Conservation (phyloP, 352 stramenopile species). For the Phytophthora cryptogea region DNA sequence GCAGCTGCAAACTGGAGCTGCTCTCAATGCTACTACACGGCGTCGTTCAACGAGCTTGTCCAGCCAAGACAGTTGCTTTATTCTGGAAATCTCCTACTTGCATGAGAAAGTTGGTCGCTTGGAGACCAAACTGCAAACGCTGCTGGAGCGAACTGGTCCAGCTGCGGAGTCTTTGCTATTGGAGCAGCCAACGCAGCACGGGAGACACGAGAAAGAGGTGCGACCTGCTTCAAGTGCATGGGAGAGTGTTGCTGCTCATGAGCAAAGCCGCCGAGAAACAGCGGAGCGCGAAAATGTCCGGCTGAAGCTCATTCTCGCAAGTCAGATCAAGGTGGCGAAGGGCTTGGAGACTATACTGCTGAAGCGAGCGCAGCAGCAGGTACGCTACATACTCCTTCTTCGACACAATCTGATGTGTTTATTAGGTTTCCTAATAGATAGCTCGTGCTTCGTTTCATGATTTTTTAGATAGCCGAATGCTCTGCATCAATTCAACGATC, state of each 20-base stretch:
- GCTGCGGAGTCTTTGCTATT: background rate
- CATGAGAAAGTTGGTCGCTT: conserved; percentile 41
- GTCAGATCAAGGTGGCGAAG: conserved; percentile 52
- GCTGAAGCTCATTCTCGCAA: conserved; percentile 42
- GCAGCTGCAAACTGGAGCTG: conserved; percentile 9
- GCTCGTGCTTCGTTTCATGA: background rate
- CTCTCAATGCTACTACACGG: background rate
- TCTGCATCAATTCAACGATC: conserved; percentile 22
- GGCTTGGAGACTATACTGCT: conserved; percentile 46
- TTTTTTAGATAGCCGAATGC: conserved; percentile 20
- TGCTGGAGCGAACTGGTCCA: conserved; percentile 5
- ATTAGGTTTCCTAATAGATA: background rate
- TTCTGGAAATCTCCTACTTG: conserved; percentile 46
- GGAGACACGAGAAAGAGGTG: background rate
- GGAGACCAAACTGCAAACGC: conserved; percentile 30
- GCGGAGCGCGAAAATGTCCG: conserved; percentile 37
- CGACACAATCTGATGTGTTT: background rate
- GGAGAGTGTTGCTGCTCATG: conserved; percentile 17
- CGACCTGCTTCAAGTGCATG: conserved; percentile 7
- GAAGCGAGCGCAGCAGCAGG: conserved; percentile 27
- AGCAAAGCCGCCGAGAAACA: conserved; percentile 12
- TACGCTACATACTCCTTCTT: conserved; percentile 3
- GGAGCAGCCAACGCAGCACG: conserved; percentile 1
- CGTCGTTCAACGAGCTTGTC: conserved; percentile 15
- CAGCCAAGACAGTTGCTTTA: conserved; percentile 10